phyloP scores from a whole-genome alignment of 768 basidiomycete genomes.

The Hygrophorus pudorinus region DNA sequence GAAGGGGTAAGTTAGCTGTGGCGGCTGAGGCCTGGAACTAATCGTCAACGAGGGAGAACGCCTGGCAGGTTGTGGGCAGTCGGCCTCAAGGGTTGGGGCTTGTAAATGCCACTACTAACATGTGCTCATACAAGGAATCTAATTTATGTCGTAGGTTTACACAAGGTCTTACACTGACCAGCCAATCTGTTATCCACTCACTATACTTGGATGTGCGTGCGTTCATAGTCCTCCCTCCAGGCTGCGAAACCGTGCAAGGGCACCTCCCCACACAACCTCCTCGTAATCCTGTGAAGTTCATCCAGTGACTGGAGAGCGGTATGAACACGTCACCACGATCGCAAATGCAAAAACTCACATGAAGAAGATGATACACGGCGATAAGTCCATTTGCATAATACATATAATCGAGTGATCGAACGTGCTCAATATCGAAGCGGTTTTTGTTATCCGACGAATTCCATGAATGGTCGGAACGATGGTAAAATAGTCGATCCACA shows the following conservation, averaged over 20 bases:
- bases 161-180: too few species aligned
- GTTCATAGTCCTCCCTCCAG: constrained; percentile 29
- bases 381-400: constrained; percentile 29
- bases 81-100: too few species aligned
- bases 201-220: constrained; percentile 6
- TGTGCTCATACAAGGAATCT: too few species aligned
- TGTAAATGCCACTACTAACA: too few species aligned
- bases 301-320: constrained; percentile 20
- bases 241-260: constrained; percentile 26
- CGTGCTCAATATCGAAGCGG: constrained; percentile 12
- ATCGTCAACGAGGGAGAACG: too few species aligned
- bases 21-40: too few species aligned
- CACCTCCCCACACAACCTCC: constrained; percentile 30
- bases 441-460: constrained; percentile 1
- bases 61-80: too few species aligned
- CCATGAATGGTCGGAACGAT: constrained; percentile 13
- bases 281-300: constrained; percentile 26
- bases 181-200: too few species aligned
- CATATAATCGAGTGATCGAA: constrained; percentile 23
- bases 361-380: constrained; percentile 26
- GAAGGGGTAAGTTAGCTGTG: too few species aligned
- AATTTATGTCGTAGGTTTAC: too few species aligned
- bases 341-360: constrained; percentile 14
- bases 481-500: constrained; percentile 36
- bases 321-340: not conserved